Evolutionary conservation across 176 grass and related monocot species (phyloP), one percentile per base, ranked within the genome.

Genomic region (Secale cereale): DNA sequence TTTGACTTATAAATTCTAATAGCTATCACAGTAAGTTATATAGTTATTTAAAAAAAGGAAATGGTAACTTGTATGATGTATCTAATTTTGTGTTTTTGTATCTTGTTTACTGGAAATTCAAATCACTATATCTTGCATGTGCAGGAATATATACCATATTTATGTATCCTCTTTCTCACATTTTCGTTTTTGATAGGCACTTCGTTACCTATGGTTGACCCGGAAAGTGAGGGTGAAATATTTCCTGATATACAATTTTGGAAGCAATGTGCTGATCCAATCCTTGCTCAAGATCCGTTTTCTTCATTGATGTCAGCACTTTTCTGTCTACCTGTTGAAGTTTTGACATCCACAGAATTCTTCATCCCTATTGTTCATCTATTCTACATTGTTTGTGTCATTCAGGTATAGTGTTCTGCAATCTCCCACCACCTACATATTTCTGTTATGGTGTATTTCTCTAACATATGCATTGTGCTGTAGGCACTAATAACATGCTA

Each of bases 281-380:
- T 99, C 54, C 89, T 99, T 74, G 88, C 94, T 85, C 91, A 91
- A 65, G 97, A 97, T 90, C 94, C 97, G 20, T 99, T 99, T 94
- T 92, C 91, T 79, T 94, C 97, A 43, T 80, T 99, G 57, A 86
- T 99, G 87, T 91, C 90, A 10, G 40, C 87, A 85, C 94, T 99
- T 78, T 97, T 94, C 82, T 94, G 97, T 67, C 84, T 99, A 30
- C 97, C 97, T 30, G 69, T 82, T 78, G 90, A 87, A 78, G 91
- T 97, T 92, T 67, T 94, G 56, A 88, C 86, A 63, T 92, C 97
- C 43, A 32, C 89, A 4, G 90, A 97, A 78, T 91, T 82, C 77
- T 97, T 94, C 20, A 29, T 94, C 31, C 82, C 92, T 85, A 32
- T 99, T 16, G 97, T 99, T 74, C 93, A 97, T 65, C 88, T 99